Evolutionary conservation across 1,284 basidiomycete genomes (phyloP).

Genomic region (Malassezia dermatis): DNA sequence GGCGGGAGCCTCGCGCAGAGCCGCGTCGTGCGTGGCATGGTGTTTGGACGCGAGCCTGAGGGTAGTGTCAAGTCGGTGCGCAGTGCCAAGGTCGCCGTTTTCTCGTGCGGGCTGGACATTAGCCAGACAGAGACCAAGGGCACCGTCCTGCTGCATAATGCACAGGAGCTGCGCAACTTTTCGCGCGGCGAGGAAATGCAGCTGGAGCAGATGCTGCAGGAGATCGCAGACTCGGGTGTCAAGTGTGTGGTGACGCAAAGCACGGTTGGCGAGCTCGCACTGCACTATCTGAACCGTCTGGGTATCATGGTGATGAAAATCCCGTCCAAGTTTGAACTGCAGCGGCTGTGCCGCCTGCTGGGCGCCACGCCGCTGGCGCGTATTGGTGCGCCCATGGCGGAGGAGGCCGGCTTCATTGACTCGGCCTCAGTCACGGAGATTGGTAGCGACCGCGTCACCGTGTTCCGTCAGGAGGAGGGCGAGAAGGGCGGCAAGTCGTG

Average conservation of each 20-base stretch:
- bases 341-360: constrained; percentile 83
- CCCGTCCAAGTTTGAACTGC: constrained; percentile 93
- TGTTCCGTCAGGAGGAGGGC: constrained; percentile 64
- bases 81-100: constrained; percentile 58
- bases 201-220: constrained; percentile 57
- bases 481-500: constrained; percentile 41
- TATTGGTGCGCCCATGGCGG: constrained; percentile 84
- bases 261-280: constrained; percentile 82
- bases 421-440: constrained; percentile 91
- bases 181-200: constrained; percentile 78
- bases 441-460: constrained; percentile 93
- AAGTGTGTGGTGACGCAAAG: constrained; percentile 88
- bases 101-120: constrained; percentile 81
- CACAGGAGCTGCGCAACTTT: constrained; percentile 84
- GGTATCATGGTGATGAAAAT: constrained; percentile 92
- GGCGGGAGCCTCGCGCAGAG: constrained; percentile 75
- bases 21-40: constrained; percentile 91
- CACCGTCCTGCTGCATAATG: constrained; percentile 89
- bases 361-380: constrained; percentile 92
- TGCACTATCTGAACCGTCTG: constrained; percentile 92
- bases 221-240: constrained; percentile 90
- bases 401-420: constrained; percentile 89
- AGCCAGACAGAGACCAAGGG: constrained; percentile 98
- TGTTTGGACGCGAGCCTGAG: constrained; percentile 90
- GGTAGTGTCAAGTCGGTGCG: constrained; percentile 65